These are phyloP conservation scores for Rostrohypoxylon terebratum DNA, from an alignment of 495 filamentous ascomycete species.

Conservation along the genomic window DNA sequence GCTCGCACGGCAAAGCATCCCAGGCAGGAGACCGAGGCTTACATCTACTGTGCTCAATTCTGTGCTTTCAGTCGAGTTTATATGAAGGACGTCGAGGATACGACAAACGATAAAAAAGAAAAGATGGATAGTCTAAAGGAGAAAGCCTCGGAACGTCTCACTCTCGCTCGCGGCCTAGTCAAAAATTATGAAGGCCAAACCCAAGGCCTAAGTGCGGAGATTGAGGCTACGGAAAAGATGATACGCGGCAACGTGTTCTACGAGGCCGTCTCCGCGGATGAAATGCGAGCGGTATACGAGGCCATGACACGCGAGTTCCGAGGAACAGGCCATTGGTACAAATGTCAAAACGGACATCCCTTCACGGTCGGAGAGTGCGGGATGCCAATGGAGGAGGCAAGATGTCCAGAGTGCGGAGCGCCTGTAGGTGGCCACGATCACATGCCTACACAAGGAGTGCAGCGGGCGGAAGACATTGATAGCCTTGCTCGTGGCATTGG, in stretches of 20 bases:
- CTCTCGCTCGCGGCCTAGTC: conserved; percentile 31
- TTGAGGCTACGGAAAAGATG: conserved; percentile 39
- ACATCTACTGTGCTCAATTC: conserved; percentile 50
- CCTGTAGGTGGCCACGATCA: conserved; percentile 71
- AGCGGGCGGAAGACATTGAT: conserved; percentile 45
- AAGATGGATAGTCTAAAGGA: conserved; percentile 23
- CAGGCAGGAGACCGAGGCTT: conserved; percentile 52
- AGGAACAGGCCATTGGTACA: conserved; percentile 76
- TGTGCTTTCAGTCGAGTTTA: conserved; percentile 41
- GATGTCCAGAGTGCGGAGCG: conserved; percentile 74
- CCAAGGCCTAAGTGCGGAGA: conserved; percentile 25
- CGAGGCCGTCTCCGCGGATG: conserved; percentile 49
- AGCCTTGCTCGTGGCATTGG: conserved; percentile 32
- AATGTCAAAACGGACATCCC: conserved; percentile 73
- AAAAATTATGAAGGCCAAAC: conserved; percentile 33
- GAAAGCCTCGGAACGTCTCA: conserved; percentile 26
- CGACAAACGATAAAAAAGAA: background rate
- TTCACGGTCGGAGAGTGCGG: conserved; percentile 83
- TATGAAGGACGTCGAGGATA: background rate
- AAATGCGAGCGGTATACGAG: conserved; percentile 56
- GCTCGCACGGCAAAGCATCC: conserved; percentile 41
- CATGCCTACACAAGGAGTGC: conserved; percentile 62
- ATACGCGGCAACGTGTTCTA: conserved; percentile 50
- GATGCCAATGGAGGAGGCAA: conserved; percentile 70
- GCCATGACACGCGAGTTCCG: conserved; percentile 65